These are phyloP conservation scores for Penicillium cinerascens DNA, from an alignment of 495 filamentous ascomycete species.

Conservation along the genomic window DNA sequence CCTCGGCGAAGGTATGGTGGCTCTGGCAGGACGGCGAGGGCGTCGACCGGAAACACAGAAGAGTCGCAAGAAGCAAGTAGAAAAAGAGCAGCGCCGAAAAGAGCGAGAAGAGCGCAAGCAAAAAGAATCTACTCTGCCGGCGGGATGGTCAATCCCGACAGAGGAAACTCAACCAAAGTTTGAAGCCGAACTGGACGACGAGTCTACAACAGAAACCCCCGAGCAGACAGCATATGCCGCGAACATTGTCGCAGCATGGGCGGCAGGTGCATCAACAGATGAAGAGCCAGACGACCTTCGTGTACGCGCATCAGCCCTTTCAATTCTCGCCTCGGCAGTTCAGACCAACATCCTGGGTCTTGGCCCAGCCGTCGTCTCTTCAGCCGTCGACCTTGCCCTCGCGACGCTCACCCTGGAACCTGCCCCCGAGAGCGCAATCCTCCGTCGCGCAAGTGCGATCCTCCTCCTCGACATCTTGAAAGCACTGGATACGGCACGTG, in stretches of 20 bases:
- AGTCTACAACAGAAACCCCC: constrained; percentile 42
- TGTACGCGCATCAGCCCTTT: constrained; percentile 72
- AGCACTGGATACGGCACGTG: constrained; percentile 57
- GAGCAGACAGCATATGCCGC: constrained; percentile 53
- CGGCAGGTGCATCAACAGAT: constrained; percentile 53
- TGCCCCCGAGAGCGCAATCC: constrained; percentile 60
- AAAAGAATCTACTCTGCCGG: constrained; percentile 24
- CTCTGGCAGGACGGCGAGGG: constrained; percentile 61
- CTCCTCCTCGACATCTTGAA: constrained; percentile 64
- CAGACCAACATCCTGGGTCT: constrained; percentile 65
- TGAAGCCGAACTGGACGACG: constrained; percentile 31
- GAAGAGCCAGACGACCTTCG: constrained; percentile 67
- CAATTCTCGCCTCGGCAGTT: constrained; percentile 62
- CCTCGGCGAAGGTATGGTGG: constrained; percentile 61
- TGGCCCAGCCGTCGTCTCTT: constrained; percentile 49
- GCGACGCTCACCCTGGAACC: constrained; percentile 63
- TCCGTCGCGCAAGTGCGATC: constrained; percentile 69
- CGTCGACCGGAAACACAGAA: constrained; percentile 53
- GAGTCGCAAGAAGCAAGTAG: constrained; percentile 45
- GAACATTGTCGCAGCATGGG: constrained; percentile 72
- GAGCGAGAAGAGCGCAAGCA: constrained; percentile 43
- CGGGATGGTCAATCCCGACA: constrained; percentile 32
- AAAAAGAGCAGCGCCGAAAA: constrained; percentile 41
- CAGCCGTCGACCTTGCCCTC: constrained; percentile 64
- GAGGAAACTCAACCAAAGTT: constrained; percentile 42